These are phyloP conservation scores for Odontarrhena argentea DNA, from an alignment of 345 rosid genomes.

Conservation along the genomic window DNA sequence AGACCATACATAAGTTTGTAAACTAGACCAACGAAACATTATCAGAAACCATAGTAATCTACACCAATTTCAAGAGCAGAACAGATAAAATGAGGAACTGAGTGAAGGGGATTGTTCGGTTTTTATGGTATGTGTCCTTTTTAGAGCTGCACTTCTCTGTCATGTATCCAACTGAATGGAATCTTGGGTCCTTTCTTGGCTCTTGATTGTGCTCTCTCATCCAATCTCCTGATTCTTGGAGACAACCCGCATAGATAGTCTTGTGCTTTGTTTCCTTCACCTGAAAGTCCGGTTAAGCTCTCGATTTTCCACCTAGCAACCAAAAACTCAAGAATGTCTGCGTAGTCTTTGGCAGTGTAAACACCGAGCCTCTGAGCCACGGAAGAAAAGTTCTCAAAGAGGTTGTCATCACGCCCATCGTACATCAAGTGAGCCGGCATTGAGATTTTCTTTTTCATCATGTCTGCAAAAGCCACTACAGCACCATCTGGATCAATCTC, in stretches of 20 bases:
- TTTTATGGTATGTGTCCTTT: slow-evolving; percentile 10
- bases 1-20: slow-evolving; percentile 38
- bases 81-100: slow-evolving; percentile 25
- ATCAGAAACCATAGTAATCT: slow-evolving; percentile 55
- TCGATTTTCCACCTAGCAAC: slow-evolving; percentile 79
- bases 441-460: slow-evolving; percentile 94
- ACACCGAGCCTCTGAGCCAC: slow-evolving; percentile 91
- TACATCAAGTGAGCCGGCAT: slow-evolving; percentile 98
- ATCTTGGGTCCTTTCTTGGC: slow-evolving; percentile 57
- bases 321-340: slow-evolving; percentile 82
- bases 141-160: slow-evolving; percentile 70
- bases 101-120: background rate
- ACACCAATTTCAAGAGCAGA: slow-evolving; percentile 41
- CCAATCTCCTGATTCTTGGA: slow-evolving; percentile 72
- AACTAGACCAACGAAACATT: slow-evolving; percentile 40
- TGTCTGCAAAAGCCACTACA: slow-evolving; percentile 73
- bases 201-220: slow-evolving; percentile 79
- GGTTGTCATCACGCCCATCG: slow-evolving; percentile 68
- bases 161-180: slow-evolving; percentile 87
- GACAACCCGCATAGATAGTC: slow-evolving; percentile 77
- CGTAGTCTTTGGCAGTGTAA: slow-evolving; percentile 86
- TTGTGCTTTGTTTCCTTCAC: slow-evolving; percentile 81
- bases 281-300: slow-evolving; percentile 67
- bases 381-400: slow-evolving; percentile 74
- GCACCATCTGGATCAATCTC: slow-evolving; percentile 89